Evolutionary conservation across 805 yeast species (phyloP), one percentile per base, ranked within the genome.

Genomic region (Candida peoriensis): DNA sequence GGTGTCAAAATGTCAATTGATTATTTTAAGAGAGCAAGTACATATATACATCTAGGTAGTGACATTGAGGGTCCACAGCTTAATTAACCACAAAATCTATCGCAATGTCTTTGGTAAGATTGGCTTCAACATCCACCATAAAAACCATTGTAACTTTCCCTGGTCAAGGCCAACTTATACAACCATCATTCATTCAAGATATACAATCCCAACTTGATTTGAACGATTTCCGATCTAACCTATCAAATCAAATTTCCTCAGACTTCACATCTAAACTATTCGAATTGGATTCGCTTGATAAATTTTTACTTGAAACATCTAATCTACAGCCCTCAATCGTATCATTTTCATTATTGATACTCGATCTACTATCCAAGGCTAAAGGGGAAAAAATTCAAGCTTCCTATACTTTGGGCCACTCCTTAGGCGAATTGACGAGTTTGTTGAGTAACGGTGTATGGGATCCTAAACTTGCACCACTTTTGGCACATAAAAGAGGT

Each of bases 401-500:
- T 1, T 34, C 43, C 4, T 61, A 41, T 39, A 17, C 60, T 3
- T 36, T 66, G 44, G 74, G 74, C 20, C 72, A 68, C 39, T 68
- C 73, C 0, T 44, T 68, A 17, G 74, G 74, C 7, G 72, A 68
- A 43, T 57, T 63, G 38, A 55, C 68, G 1, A 62, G 70, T 1
- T 44, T 63, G 19, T 39, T 54, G 4, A 46, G 61, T 6, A 48
- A 58, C 28, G 61, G 60, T 2, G 57, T 53, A 6, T 32, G 64
- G 19, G 45, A 47, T 9, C 24, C 19, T 2, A 39, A 34, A 6
- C 23, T 33, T n/a, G 49, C 43, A 1, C 34, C 42, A 3, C 18
- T 56, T 41, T 22, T 50, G 44, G 38, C 67, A 9, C 51, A 60
- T 14, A 46, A 54, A 15, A 47, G 74, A 37, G 73, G 69, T 6